These are phyloP conservation scores for Sphaerobolus stellatus DNA, from an alignment of 1,284 basidiomycete genomes.

Conservation along the genomic window DNA sequence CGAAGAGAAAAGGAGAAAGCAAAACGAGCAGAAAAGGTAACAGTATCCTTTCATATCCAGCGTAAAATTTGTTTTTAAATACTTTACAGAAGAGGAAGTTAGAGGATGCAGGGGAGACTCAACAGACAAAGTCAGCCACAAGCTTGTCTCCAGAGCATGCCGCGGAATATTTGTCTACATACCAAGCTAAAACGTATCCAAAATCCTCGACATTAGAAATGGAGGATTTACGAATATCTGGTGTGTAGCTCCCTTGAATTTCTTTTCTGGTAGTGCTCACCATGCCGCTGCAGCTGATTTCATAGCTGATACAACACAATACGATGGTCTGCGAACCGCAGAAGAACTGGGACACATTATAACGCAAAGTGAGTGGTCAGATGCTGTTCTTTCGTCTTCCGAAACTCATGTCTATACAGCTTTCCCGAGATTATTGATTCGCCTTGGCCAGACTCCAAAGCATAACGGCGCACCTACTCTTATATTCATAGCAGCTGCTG, in stretches of 20 bases:
- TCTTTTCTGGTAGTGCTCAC: conserved; percentile 26
- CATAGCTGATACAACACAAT: conserved; percentile 71
- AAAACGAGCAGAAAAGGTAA: conserved; percentile 60
- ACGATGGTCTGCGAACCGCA: conserved; percentile 66
- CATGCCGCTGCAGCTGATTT: conserved; percentile 63
- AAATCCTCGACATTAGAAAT: conserved; percentile 70
- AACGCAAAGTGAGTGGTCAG: conserved; percentile 49
- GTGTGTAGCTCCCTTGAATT: conserved; percentile 39
- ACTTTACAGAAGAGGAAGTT: conserved; percentile 59
- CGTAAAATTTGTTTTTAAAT: not conserved
- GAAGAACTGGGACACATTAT: conserved; percentile 73
- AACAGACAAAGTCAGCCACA: conserved; percentile 44
- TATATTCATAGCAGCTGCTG: conserved; percentile 73
- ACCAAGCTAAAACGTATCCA: conserved; percentile 64
- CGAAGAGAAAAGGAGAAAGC: conserved; percentile 69
- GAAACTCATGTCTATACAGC: conserved; percentile 38
- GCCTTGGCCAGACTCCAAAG: conserved; percentile 71
- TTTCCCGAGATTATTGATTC: conserved; percentile 64
- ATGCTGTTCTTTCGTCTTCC: conserved; percentile 4
- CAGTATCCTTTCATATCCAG: conserved; percentile 20
- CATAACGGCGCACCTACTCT: conserved; percentile 74
- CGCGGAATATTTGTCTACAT: conserved; percentile 56
- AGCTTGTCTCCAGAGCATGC: conserved; percentile 57
- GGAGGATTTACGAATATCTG: conserved; percentile 68
- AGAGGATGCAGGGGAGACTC: conserved; percentile 37